Base-by-base conservation (phyloP, 2,329 filamentous ascomycete genomes). In the Immersiporthe knoxdaviesiana region DNA sequence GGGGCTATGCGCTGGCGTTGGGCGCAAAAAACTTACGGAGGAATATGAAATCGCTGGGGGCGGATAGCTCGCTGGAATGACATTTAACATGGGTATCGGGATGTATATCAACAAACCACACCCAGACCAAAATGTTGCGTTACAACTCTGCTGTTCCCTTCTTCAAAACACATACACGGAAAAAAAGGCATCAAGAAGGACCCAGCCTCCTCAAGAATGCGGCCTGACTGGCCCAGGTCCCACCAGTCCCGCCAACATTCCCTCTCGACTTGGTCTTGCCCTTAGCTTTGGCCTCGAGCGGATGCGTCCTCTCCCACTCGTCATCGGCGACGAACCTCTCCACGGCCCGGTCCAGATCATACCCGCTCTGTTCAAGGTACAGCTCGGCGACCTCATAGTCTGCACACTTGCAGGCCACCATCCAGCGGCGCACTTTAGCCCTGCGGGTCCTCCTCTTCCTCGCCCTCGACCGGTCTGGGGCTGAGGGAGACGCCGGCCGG, bases 351-450 rank as follows among this genome's bases (percentile, higher is more conserved):
- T 88, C 86, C 21, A 94, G 80, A 73, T 93, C 84, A 77, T 91
- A 93, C 10, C 84, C 83, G 30, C 84, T 82, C 77, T 92, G 90
- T 75, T 93, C 87, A 58, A 96, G 84, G 77, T 96, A 96, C 27
- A 94, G 77, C 37, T 92, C 77, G 1, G 92, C 92, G 64, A 93
- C 83, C 76, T 93, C 90, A 80, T 90, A 94, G 82, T 94, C 91
- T 32, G 87, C 82, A 37, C 92, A 90, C 77, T 95, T 95, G 80
- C 90, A 92, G 1, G 85, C 84, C 2, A 93, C 88, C 92, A 94
- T 94, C 83, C 91, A 95, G 71, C 91, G 87, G 56, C 92, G 84
- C 44, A 95, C 84, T 76, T 90, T 90, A 24, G 82, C 84, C 79
- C 92, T 94, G 72, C 89, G 85, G 63, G 86, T 82, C 79, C 79